phyloP scores from a whole-genome alignment of 331 rosid genomes.

The Acacia pycnantha region DNA sequence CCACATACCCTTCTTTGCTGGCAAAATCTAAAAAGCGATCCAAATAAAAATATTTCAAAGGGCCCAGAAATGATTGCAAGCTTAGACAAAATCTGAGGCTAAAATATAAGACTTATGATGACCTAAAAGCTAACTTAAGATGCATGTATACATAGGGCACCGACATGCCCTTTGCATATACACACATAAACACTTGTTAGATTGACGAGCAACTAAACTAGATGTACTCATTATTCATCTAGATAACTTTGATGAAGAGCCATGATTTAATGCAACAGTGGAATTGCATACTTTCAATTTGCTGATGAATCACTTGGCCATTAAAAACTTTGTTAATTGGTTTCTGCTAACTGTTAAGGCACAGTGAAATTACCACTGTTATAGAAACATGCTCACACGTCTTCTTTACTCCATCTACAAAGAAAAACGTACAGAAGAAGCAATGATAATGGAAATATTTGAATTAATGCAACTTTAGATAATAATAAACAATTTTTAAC shows the following conservation, averaged over 20 bases:
- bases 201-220: constrained; percentile 43
- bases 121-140: constrained; percentile 39
- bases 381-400: constrained; percentile 3
- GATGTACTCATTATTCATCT: constrained; percentile 27
- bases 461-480: background rate
- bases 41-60: constrained; percentile 20
- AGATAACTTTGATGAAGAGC: constrained; percentile 23
- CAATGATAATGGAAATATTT: background rate
- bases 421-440: background rate
- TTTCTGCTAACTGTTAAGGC: constrained; percentile 21
- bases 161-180: constrained; percentile 43
- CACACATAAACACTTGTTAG: background rate
- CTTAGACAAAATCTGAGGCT: constrained; percentile 38
- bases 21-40: constrained; percentile 11
- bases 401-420: constrained; percentile 6
- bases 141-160: constrained; percentile 37
- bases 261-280: constrained; percentile 57
- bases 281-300: constrained; percentile 51
- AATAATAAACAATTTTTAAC: background rate
- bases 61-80: constrained; percentile 39
- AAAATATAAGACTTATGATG: constrained; percentile 44
- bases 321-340: constrained; percentile 21
- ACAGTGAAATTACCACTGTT: constrained; percentile 23
- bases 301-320: background rate
- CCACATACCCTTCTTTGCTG: constrained; percentile 26